Evolutionary conservation across 1,139 yeast genomes (phyloP), one percentile per base, ranked within the genome.

Genomic region (Suhomyces bribrorum): DNA sequence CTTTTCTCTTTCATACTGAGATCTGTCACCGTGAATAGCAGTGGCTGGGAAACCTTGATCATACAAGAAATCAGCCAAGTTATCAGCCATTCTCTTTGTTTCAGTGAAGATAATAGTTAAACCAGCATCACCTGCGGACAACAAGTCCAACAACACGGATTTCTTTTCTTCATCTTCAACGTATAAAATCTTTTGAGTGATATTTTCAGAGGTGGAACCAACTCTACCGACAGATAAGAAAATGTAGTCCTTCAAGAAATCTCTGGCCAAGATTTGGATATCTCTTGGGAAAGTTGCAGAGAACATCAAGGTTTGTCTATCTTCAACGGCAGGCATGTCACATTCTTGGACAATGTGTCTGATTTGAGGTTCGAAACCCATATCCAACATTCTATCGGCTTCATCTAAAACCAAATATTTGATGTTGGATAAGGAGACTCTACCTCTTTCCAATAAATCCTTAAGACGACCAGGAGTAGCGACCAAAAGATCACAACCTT

Each of bases 351-450:
- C 98, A 62, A 92, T 90, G 64, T 90, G 87, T 79, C 98, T 87
- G 62, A 92, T 92, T 77, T 92, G 98, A 50, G 97, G 97, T 76
- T 92, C 98, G 73, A 92, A 92, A 78, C 98, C 98, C 98, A 92
- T 92, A 83, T 92, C 98, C 73, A 92, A 82, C 98, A 92, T 92
- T 77, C 98, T 87, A 73, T 92, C 98, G 61, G 98, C 98, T 78
- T 92, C 98, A 71, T 92, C 98, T 52, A 92, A 78, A 36, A 92
- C 97, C 64, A 92, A 79, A 70, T 88, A 92, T 68, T 86, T 88
- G 69, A 92, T 89, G 72, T 87, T 88, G 51, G 81, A 77, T 59
- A 92, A 77, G 31, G 97, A 89, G 52, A 92, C 87, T 60, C 83
- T 77, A 59, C 97, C 97, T 74, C 97, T 86, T 73, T 89, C 97